Evolutionary conservation across 257 asterid species (phyloP), one percentile per base, ranked within the genome.

Genomic region (Plectranthus barbatus): DNA sequence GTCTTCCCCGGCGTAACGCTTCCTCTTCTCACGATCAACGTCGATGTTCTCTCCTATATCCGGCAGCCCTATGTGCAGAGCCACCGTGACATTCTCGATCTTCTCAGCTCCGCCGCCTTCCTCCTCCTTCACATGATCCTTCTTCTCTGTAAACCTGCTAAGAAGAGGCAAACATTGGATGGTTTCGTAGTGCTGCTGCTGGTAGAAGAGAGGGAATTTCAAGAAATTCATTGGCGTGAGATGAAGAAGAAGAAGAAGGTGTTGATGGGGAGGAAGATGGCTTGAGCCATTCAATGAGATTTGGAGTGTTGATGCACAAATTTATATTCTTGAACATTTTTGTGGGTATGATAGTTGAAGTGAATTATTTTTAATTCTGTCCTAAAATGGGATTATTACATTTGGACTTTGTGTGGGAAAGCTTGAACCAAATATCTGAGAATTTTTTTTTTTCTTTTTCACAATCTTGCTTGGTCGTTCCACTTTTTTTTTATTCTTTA

Each of bases 21-120:
- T 67, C 9, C 46, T 42, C 67, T 62, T 67, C 2, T 24, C 37
- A 51, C 66, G 74, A 24, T 49, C 42, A 13, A 17, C 33, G 3
- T 46, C 59, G 13, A 31, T n/a, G n/a, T n/a, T 44, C 21, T 39
- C 62, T 9, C 79, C 76, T 13, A 57, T 2, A 57, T 75, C 67
- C 37, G 98, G 98, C 70, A 91, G 72, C 63, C 98, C 98, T 77
- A 91, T 88, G 59, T 84, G 85, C 70, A 91, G 47, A 64, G 89
- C 74, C 75, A 88, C 91, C 6, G 75, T 59, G 48, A 77, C 84
- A 56, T 73, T 79, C 64, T 74, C 91, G 10, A 24, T 39, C 80
- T 40, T 77, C 31, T 55, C 45, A 7, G 54, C 72, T 20, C 14
- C 45, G 10, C 45, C 60, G 5, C 60, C 70, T 40, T 81, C 84